Percentiles rank a stretch among this genome's conserved stretches.
Conservation (phyloP, 2,329 filamentous ascomycete genomes). For the Sporothrix dimorphospora region DNA sequence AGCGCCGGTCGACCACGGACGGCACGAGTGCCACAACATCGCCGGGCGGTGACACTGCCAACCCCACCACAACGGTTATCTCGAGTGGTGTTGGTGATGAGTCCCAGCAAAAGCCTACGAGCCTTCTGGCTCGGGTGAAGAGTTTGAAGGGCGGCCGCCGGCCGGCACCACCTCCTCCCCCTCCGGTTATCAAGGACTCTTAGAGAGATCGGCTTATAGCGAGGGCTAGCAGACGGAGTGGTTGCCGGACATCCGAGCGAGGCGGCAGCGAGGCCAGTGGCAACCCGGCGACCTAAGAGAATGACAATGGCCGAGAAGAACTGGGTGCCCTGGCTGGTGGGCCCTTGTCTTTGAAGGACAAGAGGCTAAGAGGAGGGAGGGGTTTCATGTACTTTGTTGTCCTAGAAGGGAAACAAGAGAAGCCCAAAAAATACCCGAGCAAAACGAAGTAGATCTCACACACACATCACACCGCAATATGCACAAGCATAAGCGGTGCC, state of each 20-base stretch:
- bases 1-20: slow-evolving; percentile 68
- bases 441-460: background rate
- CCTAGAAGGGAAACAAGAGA: slow-evolving; percentile 17
- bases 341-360: background rate
- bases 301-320: background rate
- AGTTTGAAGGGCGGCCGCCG: slow-evolving; percentile 74
- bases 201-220: slow-evolving; percentile 32
- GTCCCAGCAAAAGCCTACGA: slow-evolving; percentile 46
- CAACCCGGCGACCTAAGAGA: background rate
- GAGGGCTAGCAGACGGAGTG: slow-evolving; percentile 9
- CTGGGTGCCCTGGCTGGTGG: background rate
- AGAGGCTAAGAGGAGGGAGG: background rate
- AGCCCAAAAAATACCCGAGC: slow-evolving; percentile 25
- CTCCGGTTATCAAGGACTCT: slow-evolving; percentile 33
- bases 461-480: background rate
- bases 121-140: slow-evolving; percentile 77
- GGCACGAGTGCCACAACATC: slow-evolving; percentile 37
- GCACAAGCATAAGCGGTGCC: slow-evolving; percentile 9
- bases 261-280: background rate
- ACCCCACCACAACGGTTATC: slow-evolving; percentile 13
- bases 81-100: slow-evolving; percentile 42
- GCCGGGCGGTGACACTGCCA: background rate
- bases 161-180: slow-evolving; percentile 37
- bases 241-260: slow-evolving; percentile 19
- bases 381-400: slow-evolving; percentile 21